A percentile compares a stretch with the other conserved stretches of the same genome.
phyloP scores from a whole-genome alignment of 495 filamentous ascomycete species.

The Apodospora peruviana region DNA sequence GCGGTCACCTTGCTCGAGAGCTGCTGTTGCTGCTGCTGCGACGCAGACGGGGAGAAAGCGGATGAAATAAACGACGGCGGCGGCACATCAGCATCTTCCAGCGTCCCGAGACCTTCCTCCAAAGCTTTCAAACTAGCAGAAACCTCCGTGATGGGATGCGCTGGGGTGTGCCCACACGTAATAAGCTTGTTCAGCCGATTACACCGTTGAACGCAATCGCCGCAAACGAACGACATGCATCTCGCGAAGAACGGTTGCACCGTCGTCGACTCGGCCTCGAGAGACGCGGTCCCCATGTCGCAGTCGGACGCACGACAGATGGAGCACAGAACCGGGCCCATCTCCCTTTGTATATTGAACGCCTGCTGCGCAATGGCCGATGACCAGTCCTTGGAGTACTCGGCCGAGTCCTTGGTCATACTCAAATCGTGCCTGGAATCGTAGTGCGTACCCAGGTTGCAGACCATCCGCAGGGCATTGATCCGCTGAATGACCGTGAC shows the following conservation, averaged over 20 bases:
- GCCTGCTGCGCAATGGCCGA: constrained; percentile 15
- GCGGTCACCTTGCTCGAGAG: neutral
- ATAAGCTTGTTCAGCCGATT: neutral
- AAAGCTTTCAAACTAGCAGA: constrained; percentile 3
- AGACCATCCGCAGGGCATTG: constrained; percentile 34
- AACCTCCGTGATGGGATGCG: constrained; percentile 13
- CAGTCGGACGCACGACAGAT: no score
- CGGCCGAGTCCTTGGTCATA: neutral
- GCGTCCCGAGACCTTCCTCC: neutral
- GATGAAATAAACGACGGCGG: neutral
- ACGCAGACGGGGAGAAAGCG: constrained; percentile 1
- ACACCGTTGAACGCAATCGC: constrained; percentile 7
- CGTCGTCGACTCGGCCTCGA: neutral
- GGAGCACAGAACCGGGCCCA: no score
- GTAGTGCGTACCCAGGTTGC: constrained; percentile 33
- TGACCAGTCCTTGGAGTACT: constrained; percentile 8
- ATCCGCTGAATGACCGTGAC: constrained; percentile 38
- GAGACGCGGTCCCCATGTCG: no score
- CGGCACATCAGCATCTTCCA: neutral
- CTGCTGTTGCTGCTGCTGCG: neutral
- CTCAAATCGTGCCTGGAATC: constrained; percentile 11
- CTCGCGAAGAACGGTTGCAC: neutral
- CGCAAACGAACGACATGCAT: constrained; percentile 6
- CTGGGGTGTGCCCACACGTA: constrained; percentile 22
- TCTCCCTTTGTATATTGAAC: constrained; percentile 19